phyloP scores from a whole-genome alignment of 2,329 filamentous ascomycete genomes.

The Colletotrichum aenigma region DNA sequence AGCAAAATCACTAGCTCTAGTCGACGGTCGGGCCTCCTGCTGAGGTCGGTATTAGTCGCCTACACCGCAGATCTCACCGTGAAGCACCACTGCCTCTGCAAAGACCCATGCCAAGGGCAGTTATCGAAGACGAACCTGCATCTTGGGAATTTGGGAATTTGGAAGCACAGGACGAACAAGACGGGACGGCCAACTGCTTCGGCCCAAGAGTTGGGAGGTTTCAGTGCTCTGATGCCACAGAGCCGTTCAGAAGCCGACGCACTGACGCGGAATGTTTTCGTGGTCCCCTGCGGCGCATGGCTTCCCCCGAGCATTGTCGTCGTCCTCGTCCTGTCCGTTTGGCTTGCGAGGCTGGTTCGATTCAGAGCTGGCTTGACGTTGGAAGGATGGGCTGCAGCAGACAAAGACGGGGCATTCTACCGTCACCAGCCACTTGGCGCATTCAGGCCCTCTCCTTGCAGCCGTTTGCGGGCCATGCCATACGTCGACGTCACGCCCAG shows the following conservation, averaged over 20 bases:
- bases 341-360: neutral
- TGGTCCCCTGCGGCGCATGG: neutral
- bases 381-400: neutral
- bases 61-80: neutral
- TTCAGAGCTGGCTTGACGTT: neutral
- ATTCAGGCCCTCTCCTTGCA: neutral
- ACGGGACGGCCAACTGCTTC: neutral
- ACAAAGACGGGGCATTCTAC: neutral
- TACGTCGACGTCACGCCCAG: neutral
- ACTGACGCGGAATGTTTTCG: neutral
- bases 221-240: neutral
- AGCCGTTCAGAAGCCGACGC: neutral
- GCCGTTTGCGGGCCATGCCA: slow-evolving; percentile 1
- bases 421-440: neutral
- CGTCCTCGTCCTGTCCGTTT: neutral
- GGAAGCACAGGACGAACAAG: neutral
- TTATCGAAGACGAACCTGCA: neutral
- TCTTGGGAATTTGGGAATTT: neutral
- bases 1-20: neutral
- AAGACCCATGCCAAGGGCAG: neutral
- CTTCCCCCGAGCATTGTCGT: neutral
- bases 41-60: neutral
- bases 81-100: neutral
- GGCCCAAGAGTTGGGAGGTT: neutral
- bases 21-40: neutral